A percentile compares a stretch with the other conserved stretches of the same genome.
Conservation (phyloP, 2,329 filamentous ascomycete species). For the Podosphaera fusca region DNA sequence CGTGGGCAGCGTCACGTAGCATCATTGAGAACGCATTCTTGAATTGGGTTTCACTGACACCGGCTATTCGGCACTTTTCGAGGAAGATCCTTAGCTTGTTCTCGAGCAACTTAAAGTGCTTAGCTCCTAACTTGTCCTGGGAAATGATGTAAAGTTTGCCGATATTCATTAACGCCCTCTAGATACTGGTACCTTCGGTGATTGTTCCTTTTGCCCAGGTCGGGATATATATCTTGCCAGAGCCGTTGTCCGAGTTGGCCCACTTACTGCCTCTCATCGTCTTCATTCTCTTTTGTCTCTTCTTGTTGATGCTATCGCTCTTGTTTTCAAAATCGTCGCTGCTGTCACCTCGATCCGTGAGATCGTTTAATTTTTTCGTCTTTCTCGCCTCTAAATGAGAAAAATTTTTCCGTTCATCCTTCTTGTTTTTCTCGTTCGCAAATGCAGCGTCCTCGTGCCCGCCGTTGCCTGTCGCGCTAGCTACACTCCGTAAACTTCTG, state of each 20-base stretch:
- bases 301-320: constrained; percentile 1
- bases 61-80: not conserved
- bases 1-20: not conserved
- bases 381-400: not conserved
- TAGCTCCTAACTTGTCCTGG: too few relatives aligned
- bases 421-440: not conserved
- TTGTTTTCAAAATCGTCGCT: constrained; percentile 2
- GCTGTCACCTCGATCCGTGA: not conserved
- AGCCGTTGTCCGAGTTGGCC: not conserved
- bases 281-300: not conserved
- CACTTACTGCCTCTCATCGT: not conserved
- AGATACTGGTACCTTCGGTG: not conserved
- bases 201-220: not conserved
- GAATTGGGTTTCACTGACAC: not conserved
- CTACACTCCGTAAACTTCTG: not conserved
- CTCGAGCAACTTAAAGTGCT: too few relatives aligned
- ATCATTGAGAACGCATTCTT: not conserved
- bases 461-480: not conserved
- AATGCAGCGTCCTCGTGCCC: not conserved
- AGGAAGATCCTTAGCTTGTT: too few relatives aligned
- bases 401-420: not conserved
- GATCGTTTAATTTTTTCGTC: not conserved
- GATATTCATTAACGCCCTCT: not conserved
- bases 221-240: not conserved
- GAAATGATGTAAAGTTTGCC: too few relatives aligned